Evolutionary conservation across 192 early-diverging fungal genomes (phyloP).

Genomic region (Thamnidium elegans): DNA sequence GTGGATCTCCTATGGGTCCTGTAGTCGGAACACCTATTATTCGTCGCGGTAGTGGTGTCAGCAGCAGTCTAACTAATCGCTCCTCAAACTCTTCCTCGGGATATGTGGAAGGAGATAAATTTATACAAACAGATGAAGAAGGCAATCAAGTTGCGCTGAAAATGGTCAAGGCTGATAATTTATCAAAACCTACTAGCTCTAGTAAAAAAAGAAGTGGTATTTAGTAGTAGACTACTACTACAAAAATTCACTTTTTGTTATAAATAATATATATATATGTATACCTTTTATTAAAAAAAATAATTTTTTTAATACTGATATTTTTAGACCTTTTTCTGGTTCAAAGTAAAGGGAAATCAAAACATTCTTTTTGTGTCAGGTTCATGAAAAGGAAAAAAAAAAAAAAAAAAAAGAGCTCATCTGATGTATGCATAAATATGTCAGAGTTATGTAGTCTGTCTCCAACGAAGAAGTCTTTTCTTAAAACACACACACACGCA

Average conservation of each 20-base stretch:
- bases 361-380: too few species aligned
- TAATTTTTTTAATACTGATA: too few species aligned
- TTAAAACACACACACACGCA: too few species aligned
- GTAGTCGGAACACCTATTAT: slow-evolving; percentile 11
- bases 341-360: too few species aligned
- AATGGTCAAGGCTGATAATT: slow-evolving; percentile 26
- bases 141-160: slow-evolving; percentile 31
- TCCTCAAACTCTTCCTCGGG: slow-evolving; percentile 2
- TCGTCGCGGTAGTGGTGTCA: slow-evolving; percentile 12
- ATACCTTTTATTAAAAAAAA: too few species aligned
- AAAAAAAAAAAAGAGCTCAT: too few species aligned
- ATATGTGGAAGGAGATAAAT: slow-evolving; percentile 23
- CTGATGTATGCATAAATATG: too few species aligned
- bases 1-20: slow-evolving; percentile 10
- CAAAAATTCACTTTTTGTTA: neutral
- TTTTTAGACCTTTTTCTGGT: too few species aligned
- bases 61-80: slow-evolving; percentile 5
- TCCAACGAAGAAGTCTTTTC: too few species aligned
- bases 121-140: slow-evolving; percentile 32
- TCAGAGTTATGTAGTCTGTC: too few species aligned
- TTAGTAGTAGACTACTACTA: neutral
- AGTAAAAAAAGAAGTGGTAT: neutral
- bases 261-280: too few species aligned
- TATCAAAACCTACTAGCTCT: slow-evolving; percentile 2
- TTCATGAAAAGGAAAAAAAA: too few species aligned